These are phyloP conservation scores for Hypoxylon perforatum DNA, from an alignment of 495 filamentous ascomycete genomes.

Conservation along the genomic window DNA sequence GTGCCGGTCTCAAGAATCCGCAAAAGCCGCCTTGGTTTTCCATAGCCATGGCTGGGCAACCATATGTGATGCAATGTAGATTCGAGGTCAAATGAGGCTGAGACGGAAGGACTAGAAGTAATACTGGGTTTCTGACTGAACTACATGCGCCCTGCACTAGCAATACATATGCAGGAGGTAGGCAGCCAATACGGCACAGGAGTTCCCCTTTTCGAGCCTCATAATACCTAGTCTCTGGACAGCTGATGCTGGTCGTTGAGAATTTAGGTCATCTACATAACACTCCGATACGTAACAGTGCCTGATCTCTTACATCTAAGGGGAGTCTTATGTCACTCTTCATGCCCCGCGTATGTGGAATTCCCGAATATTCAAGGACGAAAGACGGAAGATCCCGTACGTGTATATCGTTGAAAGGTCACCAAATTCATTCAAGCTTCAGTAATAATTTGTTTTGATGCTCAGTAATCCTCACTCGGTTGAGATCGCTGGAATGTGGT, in stretches of 20 bases:
- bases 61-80: background rate
- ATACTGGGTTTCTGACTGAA: too few relatives aligned
- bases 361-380: background rate
- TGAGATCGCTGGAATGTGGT: slow-evolving; percentile 1
- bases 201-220: too few relatives aligned
- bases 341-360: background rate
- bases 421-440: background rate
- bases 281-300: too few relatives aligned
- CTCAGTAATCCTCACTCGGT: slow-evolving; percentile 8
- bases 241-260: background rate
- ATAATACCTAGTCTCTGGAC: background rate
- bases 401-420: background rate
- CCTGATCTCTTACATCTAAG: background rate
- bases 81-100: background rate
- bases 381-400: background rate
- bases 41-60: background rate
- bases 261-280: background rate
- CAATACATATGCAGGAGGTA: too few relatives aligned
- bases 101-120: background rate
- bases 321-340: background rate
- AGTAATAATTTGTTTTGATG: slow-evolving; percentile 5
- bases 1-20: background rate
- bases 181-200: too few relatives aligned
- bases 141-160: too few relatives aligned
- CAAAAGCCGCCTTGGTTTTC: background rate